Base-by-base conservation (phyloP, 345 rosid species). In the Bruguiera sexangula region DNA sequence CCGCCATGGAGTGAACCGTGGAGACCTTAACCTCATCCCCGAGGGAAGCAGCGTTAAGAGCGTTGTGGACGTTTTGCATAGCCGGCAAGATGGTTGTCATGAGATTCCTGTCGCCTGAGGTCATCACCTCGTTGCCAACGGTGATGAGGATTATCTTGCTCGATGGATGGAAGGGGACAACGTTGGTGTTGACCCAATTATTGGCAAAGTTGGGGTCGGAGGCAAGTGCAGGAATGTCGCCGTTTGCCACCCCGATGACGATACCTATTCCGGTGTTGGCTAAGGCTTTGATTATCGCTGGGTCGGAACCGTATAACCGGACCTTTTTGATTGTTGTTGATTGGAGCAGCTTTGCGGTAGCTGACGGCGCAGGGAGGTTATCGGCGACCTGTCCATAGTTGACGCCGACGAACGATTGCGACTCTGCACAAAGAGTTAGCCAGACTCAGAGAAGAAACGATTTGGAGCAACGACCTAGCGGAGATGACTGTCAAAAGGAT, bases 321-420 rank as follows among this genome's bases (percentile, higher is more conserved):
- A 93, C 80, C 52, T 87, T 91, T 60, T 90, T 82, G 36, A 93
- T 84, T 1, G 91, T 69, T 5, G 96, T 91, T 2, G 98, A 79
- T 53, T 85, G 81, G 34, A 93, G 89, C 58, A 93, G 93, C 89
- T 84, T 91, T 21, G 88, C 92, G 18, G 98, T 93, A 58, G 89
- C 85, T 0, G 81, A 71, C 6, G 98, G 94, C n/a, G 92, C 87
- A 64, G 98, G 98, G 27, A 93, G 88, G 72, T 93, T 93, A 78
- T 93, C 87, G 19, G 98, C 96, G 34, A 91, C 86, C 74, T 88
- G 89, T 18, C 98, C 98, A 68, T 91, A 93, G 82, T 91, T 93
- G 39, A 89, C 89, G 32, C 96, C 97, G 46, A 93, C 79, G 80
- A 89, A 93, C 3, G 96, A 70, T 71, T 93, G 85, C 50, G 92